Evolutionary conservation across 495 filamentous ascomycete species (phyloP), one percentile per base, ranked within the genome.

Genomic region (Eremomyces bilateralis): DNA sequence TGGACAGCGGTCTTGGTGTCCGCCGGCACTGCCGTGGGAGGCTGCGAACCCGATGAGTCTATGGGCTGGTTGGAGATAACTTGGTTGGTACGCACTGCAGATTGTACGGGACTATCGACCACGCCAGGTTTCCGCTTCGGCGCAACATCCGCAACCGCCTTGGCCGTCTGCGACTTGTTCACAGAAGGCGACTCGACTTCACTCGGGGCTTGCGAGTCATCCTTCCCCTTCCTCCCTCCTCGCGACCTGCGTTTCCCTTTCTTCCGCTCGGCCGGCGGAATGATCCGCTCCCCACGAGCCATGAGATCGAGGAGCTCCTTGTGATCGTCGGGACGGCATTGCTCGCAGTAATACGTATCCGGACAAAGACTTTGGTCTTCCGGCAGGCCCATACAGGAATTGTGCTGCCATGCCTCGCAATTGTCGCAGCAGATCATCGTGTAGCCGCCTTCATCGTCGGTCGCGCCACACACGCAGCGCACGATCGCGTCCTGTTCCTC

Each of bases 391-490:
- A 97, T 82, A 51, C 88, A 97, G 42, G 83, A 71, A 47, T 90
- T 91, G 51, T 97, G 88, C 53, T 97, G 88, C 88, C 88, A 97
- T 31, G 74, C 82, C 19, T 69, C 68, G 48, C 88, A 97, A 21
- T 61, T 65, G 47, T 97, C 88, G 56, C 88, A 97, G 45, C 76
- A 75, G 46, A 95, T 90, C 52, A 90, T 83, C 45, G 82, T 71
- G 22, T 73, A 67, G 31, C 79, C 79, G 41, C 74, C 73, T 40
- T 84, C 76, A 43, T 90, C 80, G 42, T 80, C 75, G 33, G 71
- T 73, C 39, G 81, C 73, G 42, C 88, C 85, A 49, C 88, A 97
- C 34, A 92, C 77, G 52, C 88, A 97, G 38, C 88, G 73, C 37
- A 94, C 88, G 46, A 85, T 68, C 39, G 72, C 73, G 37, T 73